Base-by-base conservation (phyloP, 768 basidiomycete genomes). In the Paxillus ammoniavirescens region DNA sequence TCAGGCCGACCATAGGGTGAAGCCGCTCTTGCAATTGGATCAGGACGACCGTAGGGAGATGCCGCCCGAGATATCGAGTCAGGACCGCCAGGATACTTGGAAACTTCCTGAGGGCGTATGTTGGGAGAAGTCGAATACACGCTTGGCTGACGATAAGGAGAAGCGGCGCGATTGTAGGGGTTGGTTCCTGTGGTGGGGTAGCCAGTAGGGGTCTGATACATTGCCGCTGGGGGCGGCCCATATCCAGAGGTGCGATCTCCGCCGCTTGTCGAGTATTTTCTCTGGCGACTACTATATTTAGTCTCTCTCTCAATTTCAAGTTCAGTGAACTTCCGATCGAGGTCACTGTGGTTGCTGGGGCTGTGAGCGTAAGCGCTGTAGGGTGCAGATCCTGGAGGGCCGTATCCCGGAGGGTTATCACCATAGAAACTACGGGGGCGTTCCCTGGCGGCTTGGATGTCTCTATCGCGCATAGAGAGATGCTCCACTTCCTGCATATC, bases 351-450 rank as follows among this genome's bases (percentile, higher is more conserved):
- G 36, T 40, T 48, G 40, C 59, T 68, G 18, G 67, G 62, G 28
- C 63, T 70, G 37, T 67, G 60, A 31, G 61, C 0, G 46, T 57
- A 71, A 41, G 62, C 59, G 6, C 65, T 63, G 35, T 69, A 60
- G 15, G 40, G 8, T 2, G 61, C 59, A 31, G 65, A 54, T 30
- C 57, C 66, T 18, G 72, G 57, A 14, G 55, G 3, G 3, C 54
- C 58, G 38, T 65, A 66, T 66, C 62, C 61, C 69, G 61, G 65
- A 40, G 67, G 56, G 7, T 66, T 58, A 35, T 69, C 62, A 8
- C 77, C 74, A 40, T 77, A 73, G 65, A 82, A 78, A 60, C 82
- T 85, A 61, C 76, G 80, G 47, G 82, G 77, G 45, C 82, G 77
- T 61, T 84, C 80, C 49, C 67, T 65, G 14, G 60, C 65, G 43